Conservation (phyloP, 75 land plant genomes). For the Selaginella tamariscina region DNA sequence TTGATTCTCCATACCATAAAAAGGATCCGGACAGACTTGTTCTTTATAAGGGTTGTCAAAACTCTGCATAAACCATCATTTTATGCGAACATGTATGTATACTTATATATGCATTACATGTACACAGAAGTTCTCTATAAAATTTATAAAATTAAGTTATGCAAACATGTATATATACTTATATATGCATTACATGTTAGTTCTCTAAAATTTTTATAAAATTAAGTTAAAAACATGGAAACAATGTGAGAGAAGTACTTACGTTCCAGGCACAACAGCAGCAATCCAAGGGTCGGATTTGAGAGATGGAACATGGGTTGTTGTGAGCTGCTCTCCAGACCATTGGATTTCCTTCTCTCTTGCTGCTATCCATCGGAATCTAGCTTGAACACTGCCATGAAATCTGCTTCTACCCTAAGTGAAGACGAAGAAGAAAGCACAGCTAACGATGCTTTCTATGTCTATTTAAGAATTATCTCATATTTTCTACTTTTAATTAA, state of each 20-base stretch:
- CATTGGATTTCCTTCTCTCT: conserved; percentile 56
- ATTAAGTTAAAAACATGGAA: neutral
- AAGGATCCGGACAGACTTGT: conserved; percentile 81
- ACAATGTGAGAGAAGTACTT: conserved; percentile 10
- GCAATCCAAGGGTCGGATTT: conserved; percentile 58
- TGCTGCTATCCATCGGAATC: conserved; percentile 82
- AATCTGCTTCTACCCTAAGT: no score
- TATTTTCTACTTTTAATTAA: no score
- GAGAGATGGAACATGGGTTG: conserved; percentile 49
- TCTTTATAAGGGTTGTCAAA: conserved; percentile 75
- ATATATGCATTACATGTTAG: neutral
- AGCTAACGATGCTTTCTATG: no score
- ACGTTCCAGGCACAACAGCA: conserved; percentile 92
- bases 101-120: neutral
- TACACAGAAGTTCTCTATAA: no score
- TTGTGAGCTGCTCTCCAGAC: conserved; percentile 72
- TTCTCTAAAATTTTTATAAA: no score
- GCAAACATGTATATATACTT: neutral
- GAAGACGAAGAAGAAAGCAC: no score
- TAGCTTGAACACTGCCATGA: no score
- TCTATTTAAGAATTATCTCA: no score
- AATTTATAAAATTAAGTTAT: neutral
- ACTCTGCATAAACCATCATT: conserved; percentile 35
- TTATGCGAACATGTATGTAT: neutral
- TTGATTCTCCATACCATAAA: conserved; percentile 83